A percentile compares a stretch with the other conserved stretches of the same genome.
Conservation (phyloP, 306 rosid species). For the Oemleria cerasiformis region DNA sequence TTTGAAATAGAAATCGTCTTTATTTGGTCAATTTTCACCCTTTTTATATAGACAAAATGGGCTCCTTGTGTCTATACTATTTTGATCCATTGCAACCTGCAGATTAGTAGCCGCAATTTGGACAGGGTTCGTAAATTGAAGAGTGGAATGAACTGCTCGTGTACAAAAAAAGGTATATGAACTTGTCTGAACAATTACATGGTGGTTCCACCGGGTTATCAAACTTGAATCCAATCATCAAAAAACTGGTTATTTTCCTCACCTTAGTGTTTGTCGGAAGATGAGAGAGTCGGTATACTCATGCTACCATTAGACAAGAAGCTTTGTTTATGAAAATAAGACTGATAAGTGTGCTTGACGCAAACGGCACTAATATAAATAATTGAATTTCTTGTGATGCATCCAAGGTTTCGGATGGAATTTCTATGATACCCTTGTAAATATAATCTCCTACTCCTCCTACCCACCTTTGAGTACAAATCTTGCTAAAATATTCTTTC, state of each 20-base stretch:
- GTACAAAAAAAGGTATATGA: conserved; percentile 84
- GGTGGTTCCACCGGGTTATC: not conserved
- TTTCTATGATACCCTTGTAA: not conserved
- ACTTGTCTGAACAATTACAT: conserved; percentile 4
- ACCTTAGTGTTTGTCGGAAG: not conserved
- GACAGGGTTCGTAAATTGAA: conserved; percentile 94
- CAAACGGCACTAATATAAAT: not conserved
- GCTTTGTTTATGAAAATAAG: not conserved
- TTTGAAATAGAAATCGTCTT: too few relatives aligned
- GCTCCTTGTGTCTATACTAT: not conserved
- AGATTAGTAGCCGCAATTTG: conserved; percentile 96
- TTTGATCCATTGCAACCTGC: conserved; percentile 28
- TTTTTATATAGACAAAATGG: not conserved
- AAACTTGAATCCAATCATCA: not conserved
- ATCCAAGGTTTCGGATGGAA: not conserved
- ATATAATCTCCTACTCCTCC: not conserved
- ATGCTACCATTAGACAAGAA: conserved; percentile 6
- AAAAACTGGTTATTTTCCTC: not conserved
- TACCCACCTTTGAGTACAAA: not conserved
- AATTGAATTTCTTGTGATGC: not conserved
- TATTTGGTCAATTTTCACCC: not conserved
- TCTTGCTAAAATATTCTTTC: not conserved
- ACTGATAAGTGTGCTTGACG: not conserved
- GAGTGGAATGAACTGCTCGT: conserved; percentile 96
- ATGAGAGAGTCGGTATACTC: not conserved